Evolutionary conservation across 2,329 filamentous ascomycete species (phyloP).

Genomic region (Dichotomopilus funicola): DNA sequence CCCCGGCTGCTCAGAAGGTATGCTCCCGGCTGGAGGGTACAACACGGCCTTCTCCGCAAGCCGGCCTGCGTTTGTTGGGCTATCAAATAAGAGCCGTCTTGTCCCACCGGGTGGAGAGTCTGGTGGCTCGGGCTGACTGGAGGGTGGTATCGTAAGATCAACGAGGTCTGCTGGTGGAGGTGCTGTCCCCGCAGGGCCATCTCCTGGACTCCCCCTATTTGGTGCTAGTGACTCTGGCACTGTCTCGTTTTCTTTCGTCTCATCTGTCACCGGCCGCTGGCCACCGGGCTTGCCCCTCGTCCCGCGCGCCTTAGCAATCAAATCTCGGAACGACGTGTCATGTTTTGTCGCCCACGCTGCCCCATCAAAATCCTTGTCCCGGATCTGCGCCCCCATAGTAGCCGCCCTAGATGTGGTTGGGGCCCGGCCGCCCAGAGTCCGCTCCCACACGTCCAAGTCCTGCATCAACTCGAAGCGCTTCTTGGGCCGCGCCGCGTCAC

Average conservation of each 20-base stretch:
- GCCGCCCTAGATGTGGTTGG: constrained; percentile 33
- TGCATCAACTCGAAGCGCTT: constrained; percentile 63
- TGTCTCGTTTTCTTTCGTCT: neutral
- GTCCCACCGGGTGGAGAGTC: neutral
- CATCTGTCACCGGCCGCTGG: constrained; percentile 22
- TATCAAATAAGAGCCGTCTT: neutral
- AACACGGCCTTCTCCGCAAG: neutral
- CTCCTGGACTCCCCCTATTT: neutral
- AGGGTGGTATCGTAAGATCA: constrained; percentile 8
- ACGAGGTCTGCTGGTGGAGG: neutral
- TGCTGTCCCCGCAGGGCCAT: neutral
- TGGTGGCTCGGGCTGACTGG: constrained; percentile 7
- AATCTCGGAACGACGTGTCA: constrained; percentile 65
- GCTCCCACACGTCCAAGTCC: constrained; percentile 83
- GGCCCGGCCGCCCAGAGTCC: constrained; percentile 63
- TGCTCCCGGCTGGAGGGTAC: neutral
- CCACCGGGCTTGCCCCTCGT: constrained; percentile 39
- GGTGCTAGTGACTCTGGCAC: neutral
- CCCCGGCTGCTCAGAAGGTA: neutral
- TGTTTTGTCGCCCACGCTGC: constrained; percentile 68
- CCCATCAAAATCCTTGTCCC: constrained; percentile 84
- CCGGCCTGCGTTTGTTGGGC: neutral
- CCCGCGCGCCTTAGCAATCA: constrained; percentile 70
- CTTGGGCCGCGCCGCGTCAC: constrained; percentile 71
- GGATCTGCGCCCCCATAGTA: constrained; percentile 49